phyloP scores from a whole-genome alignment of 202 grass and related monocot species.

The Eragrostis tef region DNA sequence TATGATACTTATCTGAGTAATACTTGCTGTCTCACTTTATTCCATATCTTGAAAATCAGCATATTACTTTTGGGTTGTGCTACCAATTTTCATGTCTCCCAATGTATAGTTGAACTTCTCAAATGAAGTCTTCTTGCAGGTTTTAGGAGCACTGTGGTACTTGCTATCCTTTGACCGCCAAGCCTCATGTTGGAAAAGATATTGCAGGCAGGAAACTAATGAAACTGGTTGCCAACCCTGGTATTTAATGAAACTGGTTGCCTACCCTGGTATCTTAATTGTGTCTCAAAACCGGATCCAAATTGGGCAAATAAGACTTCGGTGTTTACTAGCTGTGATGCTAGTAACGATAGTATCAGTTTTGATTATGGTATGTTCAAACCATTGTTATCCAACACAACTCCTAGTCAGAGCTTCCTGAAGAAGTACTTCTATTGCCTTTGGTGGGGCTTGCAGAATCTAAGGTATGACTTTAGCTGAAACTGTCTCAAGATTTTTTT shows the following conservation, averaged over 20 bases:
- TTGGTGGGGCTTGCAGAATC: constrained; percentile 99
- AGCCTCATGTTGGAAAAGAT: constrained; percentile 75
- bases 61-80: constrained; percentile 2
- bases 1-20: constrained; percentile 49
- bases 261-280: constrained; percentile 54
- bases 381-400: constrained; percentile 56
- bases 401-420: constrained; percentile 61
- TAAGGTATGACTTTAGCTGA: constrained; percentile 70
- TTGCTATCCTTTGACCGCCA: constrained; percentile 78
- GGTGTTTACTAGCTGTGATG: constrained; percentile 63
- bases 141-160: constrained; percentile 94
- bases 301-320: constrained; percentile 41
- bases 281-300: constrained; percentile 29
- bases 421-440: constrained; percentile 94
- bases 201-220: constrained; percentile 43
- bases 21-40: constrained; percentile 12
- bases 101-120: constrained; percentile 19
- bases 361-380: constrained; percentile 78
- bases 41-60: background rate
- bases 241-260: constrained; percentile 58
- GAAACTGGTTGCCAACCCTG: constrained; percentile 35
- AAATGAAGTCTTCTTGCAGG: constrained; percentile 52
- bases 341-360: background rate
- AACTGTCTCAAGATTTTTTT: constrained; percentile 3
- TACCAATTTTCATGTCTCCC: background rate